Base-by-base conservation (phyloP, 371 early-diverging fungal genomes). In the Lichtheimia hyalospora region DNA sequence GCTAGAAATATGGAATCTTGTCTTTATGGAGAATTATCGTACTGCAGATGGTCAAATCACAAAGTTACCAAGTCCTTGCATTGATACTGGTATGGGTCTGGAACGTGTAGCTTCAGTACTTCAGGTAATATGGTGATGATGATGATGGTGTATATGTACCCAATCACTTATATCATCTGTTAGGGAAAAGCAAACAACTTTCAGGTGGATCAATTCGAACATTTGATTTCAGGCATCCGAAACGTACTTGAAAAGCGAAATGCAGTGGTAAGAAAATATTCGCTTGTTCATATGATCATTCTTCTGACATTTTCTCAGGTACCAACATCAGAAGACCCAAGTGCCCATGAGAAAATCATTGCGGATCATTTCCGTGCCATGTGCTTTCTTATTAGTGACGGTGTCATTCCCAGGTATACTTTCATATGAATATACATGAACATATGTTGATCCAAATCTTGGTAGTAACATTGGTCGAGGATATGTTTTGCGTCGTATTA, bases 31-130 rank as follows among this genome's bases (percentile, higher is more conserved):
- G 59, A 83, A 84, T 54, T 82, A 84, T 55, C 75, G 88, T 23
- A 69, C 68, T 23, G 79, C 80, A 3, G 74, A 85, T 16, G 89
- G 88, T 3, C 56, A 69, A 20, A 62, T 91, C 20, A 67, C 67
- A 5, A 72, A 80, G 43, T 70, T 92, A 10, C 83, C 83, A 0
- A 77, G 66, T 12, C 81, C 85, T 34, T 90, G 91, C 57, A 83
- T 92, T 42, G 92, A 92, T 57, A 92, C 92, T 2, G 92, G 92
- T 4, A 90, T 92, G 92, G 92, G 92, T 1, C 65, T 92, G 27
- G 92, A 92, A 61, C 81, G 92, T 24, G 70, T 92, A 71, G 81
- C 85, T 5, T 73, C 84, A 10, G 88, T 89, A 0, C 55, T 89
- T 51, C 88, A 81, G 64, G 74, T 67, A 66, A 25, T 5, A 25